These are phyloP conservation scores for Yamadazyma atlantica DNA, from an alignment of 1,139 yeast genomes.

Conservation along the genomic window DNA sequence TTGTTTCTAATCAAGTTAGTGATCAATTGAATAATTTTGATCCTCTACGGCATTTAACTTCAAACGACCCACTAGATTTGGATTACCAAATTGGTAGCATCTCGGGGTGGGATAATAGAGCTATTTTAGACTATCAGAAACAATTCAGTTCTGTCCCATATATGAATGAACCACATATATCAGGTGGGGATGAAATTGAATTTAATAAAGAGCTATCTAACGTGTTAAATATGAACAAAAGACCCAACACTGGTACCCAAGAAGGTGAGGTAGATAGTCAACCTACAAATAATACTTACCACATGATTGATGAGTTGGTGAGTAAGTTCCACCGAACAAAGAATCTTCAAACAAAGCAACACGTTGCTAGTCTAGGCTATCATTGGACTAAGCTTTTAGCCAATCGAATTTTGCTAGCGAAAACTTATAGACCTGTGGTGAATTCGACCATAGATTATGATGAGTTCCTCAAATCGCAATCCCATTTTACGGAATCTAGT, in stretches of 20 bases:
- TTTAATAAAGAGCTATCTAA: neutral
- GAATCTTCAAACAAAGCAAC: conserved; percentile 20
- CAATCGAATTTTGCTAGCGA: conserved; percentile 33
- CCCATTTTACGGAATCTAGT: no score
- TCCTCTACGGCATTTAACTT: conserved; percentile 16
- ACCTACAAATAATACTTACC: neutral
- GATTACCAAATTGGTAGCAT: conserved; percentile 74
- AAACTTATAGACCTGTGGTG: conserved; percentile 30
- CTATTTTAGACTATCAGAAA: neutral
- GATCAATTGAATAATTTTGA: conserved; percentile 36
- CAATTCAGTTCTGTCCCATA: neutral
- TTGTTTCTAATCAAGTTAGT: conserved; percentile 79
- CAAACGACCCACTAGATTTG: conserved; percentile 43
- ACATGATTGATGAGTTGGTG: neutral
- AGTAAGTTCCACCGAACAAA: neutral
- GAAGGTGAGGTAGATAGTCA: neutral
- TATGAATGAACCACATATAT: neutral
- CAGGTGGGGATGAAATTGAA: neutral
- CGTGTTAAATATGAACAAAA: neutral
- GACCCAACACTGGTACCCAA: neutral
- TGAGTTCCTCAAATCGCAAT: neutral
- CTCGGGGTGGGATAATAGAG: conserved; percentile 66
- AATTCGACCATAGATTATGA: conserved; percentile 5
- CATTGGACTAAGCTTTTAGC: conserved; percentile 38
- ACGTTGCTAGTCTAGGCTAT: conserved; percentile 42